Conservation (phyloP, 768 basidiomycete genomes). For the Leccinum subtestaceum region DNA sequence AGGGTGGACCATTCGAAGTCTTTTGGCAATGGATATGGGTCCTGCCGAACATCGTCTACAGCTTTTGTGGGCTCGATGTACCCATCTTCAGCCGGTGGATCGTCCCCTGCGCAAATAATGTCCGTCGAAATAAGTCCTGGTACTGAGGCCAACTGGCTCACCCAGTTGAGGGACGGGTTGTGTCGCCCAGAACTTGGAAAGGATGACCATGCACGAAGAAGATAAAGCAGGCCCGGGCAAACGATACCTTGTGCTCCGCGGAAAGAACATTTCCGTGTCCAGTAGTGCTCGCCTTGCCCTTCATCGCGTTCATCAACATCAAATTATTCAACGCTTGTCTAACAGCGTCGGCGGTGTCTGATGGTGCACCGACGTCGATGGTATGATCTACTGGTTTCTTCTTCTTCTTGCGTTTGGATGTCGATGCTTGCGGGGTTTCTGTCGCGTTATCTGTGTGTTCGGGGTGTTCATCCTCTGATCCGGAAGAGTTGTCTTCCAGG, state of each 20-base stretch:
- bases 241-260: constrained; percentile 82
- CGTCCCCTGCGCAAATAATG: constrained; percentile 49
- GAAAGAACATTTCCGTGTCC: constrained; percentile 77
- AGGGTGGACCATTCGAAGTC: constrained; percentile 90
- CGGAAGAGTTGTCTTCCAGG: constrained; percentile 32
- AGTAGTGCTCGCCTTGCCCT: constrained; percentile 76
- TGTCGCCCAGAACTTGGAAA: constrained; percentile 86
- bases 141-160: constrained; percentile 24
- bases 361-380: constrained; percentile 54
- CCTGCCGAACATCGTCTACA: constrained; percentile 77
- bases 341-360: constrained; percentile 64
- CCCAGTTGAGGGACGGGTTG: constrained; percentile 95
- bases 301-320: constrained; percentile 80
- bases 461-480: constrained; percentile 30
- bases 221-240: not conserved
- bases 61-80: constrained; percentile 83
- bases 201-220: constrained; percentile 9
- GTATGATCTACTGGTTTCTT: constrained; percentile 77
- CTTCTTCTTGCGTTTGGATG: constrained; percentile 75
- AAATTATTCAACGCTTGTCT: constrained; percentile 69
- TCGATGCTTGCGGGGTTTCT: constrained; percentile 32
- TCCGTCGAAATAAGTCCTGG: not conserved
- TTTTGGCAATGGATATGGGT: constrained; percentile 83
- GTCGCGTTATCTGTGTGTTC: constrained; percentile 12
- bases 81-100: constrained; percentile 69